These are phyloP conservation scores for Hypoxylon fuscum DNA, from an alignment of 495 filamentous ascomycete species.

Conservation along the genomic window DNA sequence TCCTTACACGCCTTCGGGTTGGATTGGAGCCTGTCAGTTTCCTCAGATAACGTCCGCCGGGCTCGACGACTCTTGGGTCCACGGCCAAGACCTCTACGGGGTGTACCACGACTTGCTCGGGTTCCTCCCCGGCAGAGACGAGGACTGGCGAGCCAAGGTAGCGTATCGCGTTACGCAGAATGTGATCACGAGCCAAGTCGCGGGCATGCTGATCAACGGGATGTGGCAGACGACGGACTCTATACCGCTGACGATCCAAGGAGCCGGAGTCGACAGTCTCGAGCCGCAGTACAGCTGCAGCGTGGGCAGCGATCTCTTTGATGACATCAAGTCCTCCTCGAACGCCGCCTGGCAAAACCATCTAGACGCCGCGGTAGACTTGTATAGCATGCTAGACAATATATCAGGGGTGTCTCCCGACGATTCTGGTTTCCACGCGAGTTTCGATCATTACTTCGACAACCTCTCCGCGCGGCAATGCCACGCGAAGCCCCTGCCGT, in stretches of 20 bases:
- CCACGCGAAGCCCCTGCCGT: slow-evolving; percentile 70
- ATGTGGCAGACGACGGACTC: slow-evolving; percentile 58
- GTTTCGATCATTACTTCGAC: slow-evolving; percentile 78
- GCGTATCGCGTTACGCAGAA: slow-evolving; percentile 73
- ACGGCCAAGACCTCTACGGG: slow-evolving; percentile 69
- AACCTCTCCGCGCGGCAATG: slow-evolving; percentile 75
- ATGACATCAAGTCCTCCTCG: slow-evolving; percentile 56
- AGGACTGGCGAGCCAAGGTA: slow-evolving; percentile 51
- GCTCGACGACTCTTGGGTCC: slow-evolving; percentile 70
- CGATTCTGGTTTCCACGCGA: slow-evolving; percentile 66
- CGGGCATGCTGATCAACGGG: slow-evolving; percentile 68
- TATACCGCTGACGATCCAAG: slow-evolving; percentile 59
- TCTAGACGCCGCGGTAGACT: slow-evolving; percentile 58
- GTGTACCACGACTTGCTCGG: slow-evolving; percentile 69
- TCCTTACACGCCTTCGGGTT: slow-evolving; percentile 66
- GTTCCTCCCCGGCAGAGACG: slow-evolving; percentile 60
- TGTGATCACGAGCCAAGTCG: slow-evolving; percentile 75
- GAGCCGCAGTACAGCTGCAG: slow-evolving; percentile 70
- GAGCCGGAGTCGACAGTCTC: slow-evolving; percentile 66
- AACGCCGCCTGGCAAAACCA: slow-evolving; percentile 64
- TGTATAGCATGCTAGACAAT: slow-evolving; percentile 64
- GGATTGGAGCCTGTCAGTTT: slow-evolving; percentile 72
- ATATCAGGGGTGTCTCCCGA: slow-evolving; percentile 65
- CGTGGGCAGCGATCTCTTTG: slow-evolving; percentile 54
- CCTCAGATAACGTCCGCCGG: slow-evolving; percentile 73